Evolutionary conservation across 2,329 filamentous ascomycete genomes (phyloP).

Genomic region (Fusarium poae): DNA sequence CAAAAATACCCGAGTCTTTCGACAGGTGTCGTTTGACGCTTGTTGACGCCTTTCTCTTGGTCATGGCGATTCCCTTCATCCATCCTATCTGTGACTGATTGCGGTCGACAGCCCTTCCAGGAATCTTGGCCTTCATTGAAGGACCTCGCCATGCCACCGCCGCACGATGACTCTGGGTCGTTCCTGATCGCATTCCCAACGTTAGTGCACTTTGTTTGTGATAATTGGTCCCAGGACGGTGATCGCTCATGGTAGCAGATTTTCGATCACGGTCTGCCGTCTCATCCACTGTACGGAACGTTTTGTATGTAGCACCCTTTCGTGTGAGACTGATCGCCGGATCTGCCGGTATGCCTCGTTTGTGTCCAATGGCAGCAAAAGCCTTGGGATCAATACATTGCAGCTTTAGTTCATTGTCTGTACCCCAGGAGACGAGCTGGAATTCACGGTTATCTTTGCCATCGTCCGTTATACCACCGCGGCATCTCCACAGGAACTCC

Average conservation of each 20-base stretch:
- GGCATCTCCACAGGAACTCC: slow-evolving; percentile 89
- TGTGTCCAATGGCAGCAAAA: slow-evolving; percentile 77
- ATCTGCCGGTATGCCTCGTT: slow-evolving; percentile 74
- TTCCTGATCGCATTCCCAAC: slow-evolving; percentile 58
- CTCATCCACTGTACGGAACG: slow-evolving; percentile 80
- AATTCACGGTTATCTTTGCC: slow-evolving; percentile 88
- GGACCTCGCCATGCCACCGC: slow-evolving; percentile 65
- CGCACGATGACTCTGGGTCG: slow-evolving; percentile 48
- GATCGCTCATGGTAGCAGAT: slow-evolving; percentile 72
- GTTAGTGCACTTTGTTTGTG: slow-evolving; percentile 61
- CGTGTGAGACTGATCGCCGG: slow-evolving; percentile 80
- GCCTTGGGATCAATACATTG: slow-evolving; percentile 77
- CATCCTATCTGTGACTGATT: slow-evolving; percentile 72
- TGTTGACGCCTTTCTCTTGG: slow-evolving; percentile 63
- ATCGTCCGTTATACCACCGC: slow-evolving; percentile 75
- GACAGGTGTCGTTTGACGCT: slow-evolving; percentile 62
- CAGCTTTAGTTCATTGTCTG: slow-evolving; percentile 84
- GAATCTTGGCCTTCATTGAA: slow-evolving; percentile 69
- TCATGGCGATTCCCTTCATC: slow-evolving; percentile 78
- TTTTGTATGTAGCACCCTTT: slow-evolving; percentile 87
- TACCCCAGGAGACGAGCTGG: slow-evolving; percentile 92
- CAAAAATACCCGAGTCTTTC: slow-evolving; percentile 65
- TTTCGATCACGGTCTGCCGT: slow-evolving; percentile 69
- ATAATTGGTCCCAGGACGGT: slow-evolving; percentile 61
- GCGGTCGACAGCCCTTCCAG: slow-evolving; percentile 59